Base-by-base conservation (phyloP, 1,284 basidiomycete genomes). In the Tilletia setariae region DNA sequence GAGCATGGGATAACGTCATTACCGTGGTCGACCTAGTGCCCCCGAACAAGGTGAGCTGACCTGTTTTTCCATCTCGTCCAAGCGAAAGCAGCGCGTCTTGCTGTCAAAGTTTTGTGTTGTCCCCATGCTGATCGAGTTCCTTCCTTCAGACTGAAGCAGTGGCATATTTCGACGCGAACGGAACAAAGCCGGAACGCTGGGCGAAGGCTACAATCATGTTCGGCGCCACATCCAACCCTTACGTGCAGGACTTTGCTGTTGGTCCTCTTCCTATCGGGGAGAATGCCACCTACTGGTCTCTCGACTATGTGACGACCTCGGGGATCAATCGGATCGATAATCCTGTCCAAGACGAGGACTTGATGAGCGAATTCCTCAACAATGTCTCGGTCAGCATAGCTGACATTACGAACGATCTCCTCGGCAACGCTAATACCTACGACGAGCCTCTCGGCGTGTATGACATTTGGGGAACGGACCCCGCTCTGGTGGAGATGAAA, bases 1-100 rank as follows among this genome's bases (percentile, higher is more conserved):
- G 72, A 1, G 56, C 62, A 4, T 79, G 79, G 74, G 82, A 83
- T 67, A 84, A 83, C 68, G 67, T 66, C 28, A 81, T 84, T 66
- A 71, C 70, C 28, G 47, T 76, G 2, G 68, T 84, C 62, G 83
- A 83, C 49, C 70, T 79, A 3, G 73, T 73, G 19, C 56, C 49
- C 0, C 81, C 82, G 0, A 76, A 78, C 59, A 84, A 84, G 44
- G 44, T 2, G 44, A 46, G 44, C n/a, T 46, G 44, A 1, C 44
- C n/a, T n/a, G n/a, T n/a, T n/a, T n/a, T n/a, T n/a, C n/a, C n/a
- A n/a, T n/a, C n/a, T 15, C 44, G n/a, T 46, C 44, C 44, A n/a
- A 46, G 44, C 44, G n/a, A n/a, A 46, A 46, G n/a, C 44, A 13
- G 44, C 44, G 13, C n/a, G 13, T 1, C 15, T n/a, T 46, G 15